These are phyloP conservation scores for Mortierella sp. DNA, from an alignment of 371 early-diverging fungal genomes.

Conservation along the genomic window DNA sequence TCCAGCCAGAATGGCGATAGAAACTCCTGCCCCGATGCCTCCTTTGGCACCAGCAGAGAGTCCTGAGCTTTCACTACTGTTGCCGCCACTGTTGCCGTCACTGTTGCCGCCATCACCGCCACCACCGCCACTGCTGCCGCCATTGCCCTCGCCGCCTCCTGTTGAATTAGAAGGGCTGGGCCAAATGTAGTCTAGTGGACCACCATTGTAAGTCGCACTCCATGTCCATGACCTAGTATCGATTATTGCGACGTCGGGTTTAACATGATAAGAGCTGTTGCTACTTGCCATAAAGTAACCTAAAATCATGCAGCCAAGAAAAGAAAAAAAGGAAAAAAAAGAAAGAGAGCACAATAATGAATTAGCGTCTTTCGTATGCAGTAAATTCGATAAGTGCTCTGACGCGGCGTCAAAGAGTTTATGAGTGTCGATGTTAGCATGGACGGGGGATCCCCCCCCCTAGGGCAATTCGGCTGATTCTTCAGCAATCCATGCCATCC, in stretches of 20 bases:
- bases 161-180: background rate
- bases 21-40: slow-evolving; percentile 38
- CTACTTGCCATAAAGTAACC: background rate
- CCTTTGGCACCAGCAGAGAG: slow-evolving; percentile 49
- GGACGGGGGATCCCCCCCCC: background rate
- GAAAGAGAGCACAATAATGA: background rate
- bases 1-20: slow-evolving; percentile 20
- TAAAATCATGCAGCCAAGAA: slow-evolving; percentile 2
- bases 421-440: background rate
- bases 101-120: background rate
- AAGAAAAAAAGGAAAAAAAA: background rate
- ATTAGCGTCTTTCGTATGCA: background rate
- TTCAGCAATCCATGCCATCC: background rate
- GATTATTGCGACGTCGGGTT: slow-evolving; percentile 43
- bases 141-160: background rate
- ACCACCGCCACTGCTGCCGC: background rate
- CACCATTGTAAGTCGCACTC: slow-evolving; percentile 28
- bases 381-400: background rate
- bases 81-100: background rate
- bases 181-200: slow-evolving; percentile 40
- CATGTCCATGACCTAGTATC: slow-evolving; percentile 43
- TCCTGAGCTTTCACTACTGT: background rate
- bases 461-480: background rate
- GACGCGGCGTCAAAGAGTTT: background rate
- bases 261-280: background rate